Conservation (phyloP, 257 asterid genomes). For the Linderniella brevidens region DNA sequence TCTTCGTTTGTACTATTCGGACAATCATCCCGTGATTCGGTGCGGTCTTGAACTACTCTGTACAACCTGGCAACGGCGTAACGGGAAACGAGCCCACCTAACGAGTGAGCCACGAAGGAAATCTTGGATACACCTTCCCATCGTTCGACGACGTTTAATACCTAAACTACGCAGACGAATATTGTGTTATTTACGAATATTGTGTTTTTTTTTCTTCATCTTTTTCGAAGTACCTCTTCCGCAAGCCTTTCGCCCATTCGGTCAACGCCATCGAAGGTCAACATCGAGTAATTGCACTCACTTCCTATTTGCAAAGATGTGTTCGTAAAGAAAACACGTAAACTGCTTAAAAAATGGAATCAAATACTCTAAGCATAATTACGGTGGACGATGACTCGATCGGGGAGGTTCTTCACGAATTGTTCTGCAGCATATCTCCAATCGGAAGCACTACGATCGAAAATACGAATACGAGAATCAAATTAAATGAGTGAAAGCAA, state of each 20-base stretch:
- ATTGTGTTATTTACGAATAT: slow-evolving; percentile 9
- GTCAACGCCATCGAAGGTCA: slow-evolving; percentile 93
- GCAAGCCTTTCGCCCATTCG: slow-evolving; percentile 89
- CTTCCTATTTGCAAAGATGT: slow-evolving; percentile 40
- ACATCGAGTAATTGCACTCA: slow-evolving; percentile 53
- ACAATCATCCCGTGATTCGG: slow-evolving; percentile 13
- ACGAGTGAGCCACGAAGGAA: slow-evolving; percentile 86
- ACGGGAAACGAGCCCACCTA: slow-evolving; percentile 91
- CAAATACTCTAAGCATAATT: not conserved
- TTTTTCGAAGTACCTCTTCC: slow-evolving; percentile 51
- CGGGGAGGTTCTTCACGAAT: slow-evolving; percentile 74
- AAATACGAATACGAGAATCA: not conserved
- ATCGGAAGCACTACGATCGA: slow-evolving; percentile 51
- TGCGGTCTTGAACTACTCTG: slow-evolving; percentile 13
- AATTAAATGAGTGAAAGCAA: slow-evolving; percentile 10
- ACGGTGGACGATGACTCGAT: slow-evolving; percentile 76
- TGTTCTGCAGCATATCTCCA: slow-evolving; percentile 88
- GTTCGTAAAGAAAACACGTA: too few species aligned
- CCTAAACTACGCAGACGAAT: slow-evolving; percentile 49
- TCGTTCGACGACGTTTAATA: slow-evolving; percentile 49
- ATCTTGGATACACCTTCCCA: slow-evolving; percentile 63
- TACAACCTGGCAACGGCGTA: slow-evolving; percentile 72
- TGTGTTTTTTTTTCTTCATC: not conserved
- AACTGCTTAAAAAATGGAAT: too few species aligned
- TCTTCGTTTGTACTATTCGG: slow-evolving; percentile 18